These are phyloP conservation scores for maize (Zea mays) DNA, from an alignment of 176 grass and related monocot species.

Conservation along the genomic window Zm-B73-REFERENCE-NAM-5.0 NC_050103.1:51456001-51456500, in stretches of 20 bases:
- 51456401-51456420: constrained; percentile 79
- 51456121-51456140: too few species aligned
- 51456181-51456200: too few species aligned
- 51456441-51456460: constrained; percentile 82
- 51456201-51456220: too few species aligned
- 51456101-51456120: constrained; percentile 3
- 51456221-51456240: too few species aligned
- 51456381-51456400: constrained; percentile 65
- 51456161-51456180: too few species aligned
- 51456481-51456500: constrained; percentile 39
- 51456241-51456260: too few species aligned
- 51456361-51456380: constrained; percentile 39
- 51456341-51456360: background rate
- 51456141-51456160: too few species aligned
- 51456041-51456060: constrained; percentile 78
- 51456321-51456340: background rate
- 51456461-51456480: constrained; percentile 83
- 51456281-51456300: too few species aligned
- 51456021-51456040: constrained; percentile 68
- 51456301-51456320: too few species aligned
- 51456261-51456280: too few species aligned
- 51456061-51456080: constrained; percentile 76
- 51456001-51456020: constrained; percentile 64
- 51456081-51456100: background rate
- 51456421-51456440: constrained; percentile 84